A percentile compares a stretch with the other conserved stretches of the same genome.
Conservation (phyloP, 1,284 basidiomycete species). For the Sutorius eximius region DNA sequence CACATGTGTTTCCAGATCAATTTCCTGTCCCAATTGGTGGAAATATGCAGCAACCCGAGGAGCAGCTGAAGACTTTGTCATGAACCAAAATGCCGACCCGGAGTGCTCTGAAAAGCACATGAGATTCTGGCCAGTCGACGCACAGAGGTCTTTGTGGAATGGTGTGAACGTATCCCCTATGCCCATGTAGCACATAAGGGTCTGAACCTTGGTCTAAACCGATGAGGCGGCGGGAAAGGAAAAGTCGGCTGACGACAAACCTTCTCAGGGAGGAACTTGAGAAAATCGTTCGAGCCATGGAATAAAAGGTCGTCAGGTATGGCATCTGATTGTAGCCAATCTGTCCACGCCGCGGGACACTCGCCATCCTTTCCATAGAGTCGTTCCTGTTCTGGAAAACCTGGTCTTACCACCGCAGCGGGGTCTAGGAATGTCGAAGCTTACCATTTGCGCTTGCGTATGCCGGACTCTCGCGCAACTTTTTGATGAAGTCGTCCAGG, state of each 20-base stretch:
- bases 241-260: conserved; percentile 35
- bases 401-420: neutral
- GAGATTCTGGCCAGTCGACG: conserved; percentile 76
- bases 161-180: conserved; percentile 76
- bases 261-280: conserved; percentile 49
- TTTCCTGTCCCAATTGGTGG: conserved; percentile 53
- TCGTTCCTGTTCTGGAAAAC: conserved; percentile 50
- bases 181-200: conserved; percentile 78
- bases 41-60: conserved; percentile 57
- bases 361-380: conserved; percentile 73
- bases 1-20: conserved; percentile 70
- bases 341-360: conserved; percentile 62
- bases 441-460: conserved; percentile 43
- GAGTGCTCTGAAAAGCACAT: conserved; percentile 73
- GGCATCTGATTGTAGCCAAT: conserved; percentile 51
- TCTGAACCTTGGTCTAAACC: conserved; percentile 58
- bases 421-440: neutral
- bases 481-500: conserved; percentile 46
- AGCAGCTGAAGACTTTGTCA: conserved; percentile 62
- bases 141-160: conserved; percentile 78
- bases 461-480: conserved; percentile 36
- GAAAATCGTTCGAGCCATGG: conserved; percentile 50
- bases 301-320: conserved; percentile 55
- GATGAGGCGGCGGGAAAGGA: conserved; percentile 9
- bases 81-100: conserved; percentile 79